Conservation (phyloP, 345 rosid species). For the Eucalyptus urophylla region DNA sequence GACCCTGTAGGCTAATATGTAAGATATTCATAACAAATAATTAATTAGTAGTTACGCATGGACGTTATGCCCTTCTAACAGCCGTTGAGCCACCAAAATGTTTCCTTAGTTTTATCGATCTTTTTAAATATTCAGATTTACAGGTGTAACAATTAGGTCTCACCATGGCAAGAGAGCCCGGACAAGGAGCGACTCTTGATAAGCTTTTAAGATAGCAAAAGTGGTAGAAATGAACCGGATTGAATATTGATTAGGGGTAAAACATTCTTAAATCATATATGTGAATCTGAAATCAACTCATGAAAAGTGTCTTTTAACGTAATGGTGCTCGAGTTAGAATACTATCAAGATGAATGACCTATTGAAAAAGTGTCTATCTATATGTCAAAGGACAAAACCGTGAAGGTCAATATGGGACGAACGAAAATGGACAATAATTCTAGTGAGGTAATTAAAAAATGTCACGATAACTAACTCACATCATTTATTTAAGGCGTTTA, state of each 20-base stretch:
- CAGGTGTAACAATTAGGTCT: background rate
- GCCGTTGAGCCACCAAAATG: background rate
- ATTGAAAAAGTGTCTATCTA: background rate
- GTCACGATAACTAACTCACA: background rate
- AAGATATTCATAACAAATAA: background rate
- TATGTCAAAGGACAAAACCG: background rate
- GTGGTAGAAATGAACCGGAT: background rate
- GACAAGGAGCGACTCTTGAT: background rate
- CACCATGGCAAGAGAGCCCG: accelerated
- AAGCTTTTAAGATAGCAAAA: background rate
- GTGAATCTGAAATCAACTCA: background rate
- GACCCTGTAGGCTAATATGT: background rate
- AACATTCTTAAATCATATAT: background rate
- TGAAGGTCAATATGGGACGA: accelerated
- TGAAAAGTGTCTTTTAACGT: background rate
- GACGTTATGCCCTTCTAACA: background rate
- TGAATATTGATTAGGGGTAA: background rate
- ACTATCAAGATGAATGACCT: background rate
- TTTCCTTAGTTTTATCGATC: background rate
- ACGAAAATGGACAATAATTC: background rate
- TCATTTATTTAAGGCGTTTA: background rate
- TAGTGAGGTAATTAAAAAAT: background rate
- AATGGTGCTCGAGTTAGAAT: background rate
- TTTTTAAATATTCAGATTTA: background rate
- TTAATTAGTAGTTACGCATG: background rate